These are phyloP conservation scores for Lathyrus tuberosus DNA, from an alignment of 306 rosid species.

Conservation along the genomic window DNA sequence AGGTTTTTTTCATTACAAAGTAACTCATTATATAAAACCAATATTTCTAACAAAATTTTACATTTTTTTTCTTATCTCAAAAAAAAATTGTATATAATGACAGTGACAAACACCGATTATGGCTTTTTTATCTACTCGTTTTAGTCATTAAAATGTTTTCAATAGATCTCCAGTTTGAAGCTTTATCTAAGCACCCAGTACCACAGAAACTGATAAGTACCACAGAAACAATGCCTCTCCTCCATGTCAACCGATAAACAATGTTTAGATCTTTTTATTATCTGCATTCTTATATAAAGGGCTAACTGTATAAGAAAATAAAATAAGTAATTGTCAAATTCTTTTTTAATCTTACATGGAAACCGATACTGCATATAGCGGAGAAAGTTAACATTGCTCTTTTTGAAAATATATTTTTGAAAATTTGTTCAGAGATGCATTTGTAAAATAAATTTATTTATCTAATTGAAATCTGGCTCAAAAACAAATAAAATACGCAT, in stretches of 20 bases:
- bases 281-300: slow-evolving; percentile 31
- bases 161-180: slow-evolving; percentile 10
- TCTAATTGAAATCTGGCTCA: no score
- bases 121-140: not conserved
- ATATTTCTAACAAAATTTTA: not conserved
- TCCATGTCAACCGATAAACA: not conserved
- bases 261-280: slow-evolving; percentile 3
- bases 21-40: not conserved
- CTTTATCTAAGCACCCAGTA: not conserved
- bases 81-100: not conserved
- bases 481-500: no score
- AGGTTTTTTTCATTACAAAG: no score
- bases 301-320: slow-evolving; percentile 26
- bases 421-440: no score
- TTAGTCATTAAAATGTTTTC: not conserved
- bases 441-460: no score
- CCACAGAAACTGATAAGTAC: not conserved
- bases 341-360: slow-evolving; percentile 23
- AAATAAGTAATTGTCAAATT: slow-evolving; percentile 6
- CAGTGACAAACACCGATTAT: not conserved
- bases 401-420: no score
- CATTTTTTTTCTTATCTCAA: no score
- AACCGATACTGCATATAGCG: no score
- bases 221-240: not conserved
- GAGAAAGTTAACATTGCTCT: no score